Evolutionary conservation across 192 early-diverging fungal species (phyloP).

Genomic region (Rhizoclosmatium sp.): DNA sequence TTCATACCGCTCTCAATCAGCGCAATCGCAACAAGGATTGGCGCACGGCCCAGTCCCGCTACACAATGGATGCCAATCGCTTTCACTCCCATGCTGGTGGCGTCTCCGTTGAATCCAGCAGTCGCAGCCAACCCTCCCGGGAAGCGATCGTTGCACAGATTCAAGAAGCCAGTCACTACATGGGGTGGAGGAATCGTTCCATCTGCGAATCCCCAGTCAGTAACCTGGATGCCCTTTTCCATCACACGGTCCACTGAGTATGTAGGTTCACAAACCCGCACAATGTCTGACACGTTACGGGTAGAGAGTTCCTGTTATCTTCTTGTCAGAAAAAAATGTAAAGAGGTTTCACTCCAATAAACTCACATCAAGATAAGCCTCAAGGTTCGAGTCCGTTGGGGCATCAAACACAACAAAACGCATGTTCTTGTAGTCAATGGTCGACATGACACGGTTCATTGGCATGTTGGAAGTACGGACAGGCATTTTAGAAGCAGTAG

Average conservation of each 20-base stretch:
- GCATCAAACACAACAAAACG: constrained; percentile 83
- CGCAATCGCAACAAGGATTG: constrained; percentile 79
- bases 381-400: constrained; percentile 74
- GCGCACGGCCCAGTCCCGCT: constrained; percentile 70
- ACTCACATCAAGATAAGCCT: constrained; percentile 70
- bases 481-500: constrained; percentile 40
- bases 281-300: constrained; percentile 75
- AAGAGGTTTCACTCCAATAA: background rate
- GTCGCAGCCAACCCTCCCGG: constrained; percentile 35
- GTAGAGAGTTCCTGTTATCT: constrained; percentile 69
- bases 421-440: constrained; percentile 70
- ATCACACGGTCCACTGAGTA: constrained; percentile 65
- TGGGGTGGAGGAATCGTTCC: constrained; percentile 61
- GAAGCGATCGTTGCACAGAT: constrained; percentile 66
- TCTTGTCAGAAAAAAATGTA: constrained; percentile 16
- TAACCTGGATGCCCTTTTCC: constrained; percentile 68
- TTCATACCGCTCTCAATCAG: constrained; percentile 79
- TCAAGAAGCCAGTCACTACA: constrained; percentile 71
- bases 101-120: background rate
- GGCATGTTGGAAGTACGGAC: background rate
- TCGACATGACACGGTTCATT: constrained; percentile 36
- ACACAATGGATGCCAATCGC: constrained; percentile 76
- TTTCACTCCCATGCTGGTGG: background rate
- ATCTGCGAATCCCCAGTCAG: constrained; percentile 43
- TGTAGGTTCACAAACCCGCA: constrained; percentile 88